These are phyloP conservation scores for Xanthoconium purpureum DNA, from an alignment of 768 basidiomycete genomes.

Conservation along the genomic window DNA sequence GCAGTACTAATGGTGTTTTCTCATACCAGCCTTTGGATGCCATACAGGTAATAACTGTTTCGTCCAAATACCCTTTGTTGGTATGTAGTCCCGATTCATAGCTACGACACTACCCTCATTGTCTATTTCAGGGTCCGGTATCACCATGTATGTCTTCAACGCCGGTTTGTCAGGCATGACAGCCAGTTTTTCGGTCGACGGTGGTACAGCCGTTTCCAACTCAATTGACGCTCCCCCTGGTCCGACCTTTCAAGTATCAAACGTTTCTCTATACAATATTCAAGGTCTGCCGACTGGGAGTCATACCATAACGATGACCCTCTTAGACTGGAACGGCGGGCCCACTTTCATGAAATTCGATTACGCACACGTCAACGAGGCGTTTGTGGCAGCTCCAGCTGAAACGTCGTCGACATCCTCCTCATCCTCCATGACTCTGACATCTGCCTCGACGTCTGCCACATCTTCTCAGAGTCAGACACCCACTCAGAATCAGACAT, in stretches of 20 bases:
- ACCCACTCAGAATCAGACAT: not conserved
- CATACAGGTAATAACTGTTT: slow-evolving; percentile 9
- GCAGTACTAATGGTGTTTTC: not conserved
- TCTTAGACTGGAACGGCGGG: slow-evolving; percentile 17
- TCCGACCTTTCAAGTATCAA: slow-evolving; percentile 21
- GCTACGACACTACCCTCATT: not conserved
- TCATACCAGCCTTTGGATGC: slow-evolving; percentile 8
- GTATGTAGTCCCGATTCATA: slow-evolving; percentile 2
- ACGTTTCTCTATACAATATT: slow-evolving; percentile 15
- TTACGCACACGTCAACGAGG: slow-evolving; percentile 25
- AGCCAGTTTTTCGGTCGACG: slow-evolving; percentile 23
- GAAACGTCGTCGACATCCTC: slow-evolving; percentile 3
- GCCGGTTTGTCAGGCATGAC: slow-evolving; percentile 20
- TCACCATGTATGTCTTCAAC: slow-evolving; percentile 26
- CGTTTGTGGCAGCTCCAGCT: slow-evolving; percentile 8
- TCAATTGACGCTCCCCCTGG: slow-evolving; percentile 2
- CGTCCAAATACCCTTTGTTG: slow-evolving; percentile 21
- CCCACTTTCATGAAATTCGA: slow-evolving; percentile 29
- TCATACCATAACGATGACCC: slow-evolving; percentile 22
- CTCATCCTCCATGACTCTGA: not conserved
- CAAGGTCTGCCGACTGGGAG: slow-evolving; percentile 18
- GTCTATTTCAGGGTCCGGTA: slow-evolving; percentile 19
- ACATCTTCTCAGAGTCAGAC: not conserved
- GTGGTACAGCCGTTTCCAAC: not conserved
- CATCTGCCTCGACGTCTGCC: not conserved